Evolutionary conservation across 2,329 filamentous ascomycete species (phyloP).

Genomic region (Sphaerostilbella broomeana): DNA sequence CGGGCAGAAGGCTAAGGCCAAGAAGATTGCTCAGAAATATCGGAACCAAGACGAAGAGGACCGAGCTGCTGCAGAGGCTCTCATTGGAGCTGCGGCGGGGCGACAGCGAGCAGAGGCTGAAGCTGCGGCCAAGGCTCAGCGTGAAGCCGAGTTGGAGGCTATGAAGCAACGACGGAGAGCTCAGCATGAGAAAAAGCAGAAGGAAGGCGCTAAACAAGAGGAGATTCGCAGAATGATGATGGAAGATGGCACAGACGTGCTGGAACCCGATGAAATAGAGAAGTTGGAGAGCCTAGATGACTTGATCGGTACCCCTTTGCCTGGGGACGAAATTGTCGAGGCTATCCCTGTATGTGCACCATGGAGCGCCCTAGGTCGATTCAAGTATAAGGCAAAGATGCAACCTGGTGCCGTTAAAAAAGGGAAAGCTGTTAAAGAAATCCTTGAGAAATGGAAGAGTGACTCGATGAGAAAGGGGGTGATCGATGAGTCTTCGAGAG

Average conservation of each 20-base stretch:
- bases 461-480: conserved; percentile 54
- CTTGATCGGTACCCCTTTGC: conserved; percentile 69
- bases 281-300: conserved; percentile 55
- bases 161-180: conserved; percentile 68
- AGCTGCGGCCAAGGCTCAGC: conserved; percentile 62
- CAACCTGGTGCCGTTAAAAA: conserved; percentile 89
- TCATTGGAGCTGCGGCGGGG: conserved; percentile 72
- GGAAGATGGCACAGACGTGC: conserved; percentile 51
- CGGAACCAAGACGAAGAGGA: conserved; percentile 94
- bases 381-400: conserved; percentile 92
- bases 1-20: conserved; percentile 74
- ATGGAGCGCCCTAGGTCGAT: conserved; percentile 56
- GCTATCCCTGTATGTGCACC: conserved; percentile 58
- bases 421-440: conserved; percentile 87
- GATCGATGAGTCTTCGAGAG: conserved; percentile 53
- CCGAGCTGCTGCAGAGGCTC: conserved; percentile 69
- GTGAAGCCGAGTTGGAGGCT: conserved; percentile 57
- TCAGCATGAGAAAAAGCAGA: conserved; percentile 72
- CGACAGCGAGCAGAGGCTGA: conserved; percentile 63
- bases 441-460: conserved; percentile 72
- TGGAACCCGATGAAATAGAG: conserved; percentile 53
- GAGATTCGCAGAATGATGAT: conserved; percentile 56
- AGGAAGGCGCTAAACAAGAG: conserved; percentile 70
- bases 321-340: conserved; percentile 76
- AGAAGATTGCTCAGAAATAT: conserved; percentile 85